Conservation (phyloP, 805 yeast species). For the Cyberlindnera saturnus region DNA sequence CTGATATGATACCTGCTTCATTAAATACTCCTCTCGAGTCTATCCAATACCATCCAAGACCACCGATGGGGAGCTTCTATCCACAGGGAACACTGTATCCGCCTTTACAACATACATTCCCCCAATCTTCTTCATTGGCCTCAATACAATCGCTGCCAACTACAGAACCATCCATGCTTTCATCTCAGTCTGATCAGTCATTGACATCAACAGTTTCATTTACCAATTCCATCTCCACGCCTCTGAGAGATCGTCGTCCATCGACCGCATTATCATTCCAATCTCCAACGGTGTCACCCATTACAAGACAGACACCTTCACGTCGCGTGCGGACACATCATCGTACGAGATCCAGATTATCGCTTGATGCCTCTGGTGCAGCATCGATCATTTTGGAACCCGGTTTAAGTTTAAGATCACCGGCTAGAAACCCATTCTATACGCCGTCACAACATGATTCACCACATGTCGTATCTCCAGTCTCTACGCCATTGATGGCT, state of each 20-base stretch:
- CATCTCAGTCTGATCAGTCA: too few relatives aligned
- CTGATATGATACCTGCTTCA: too few relatives aligned
- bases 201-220: not conserved
- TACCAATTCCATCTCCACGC: not conserved
- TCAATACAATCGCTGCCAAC: too few relatives aligned
- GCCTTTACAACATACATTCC: too few relatives aligned
- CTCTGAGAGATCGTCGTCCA: not conserved
- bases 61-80: too few relatives aligned
- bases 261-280: not conserved
- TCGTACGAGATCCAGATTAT: constrained; percentile 35
- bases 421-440: constrained; percentile 42
- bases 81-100: too few relatives aligned
- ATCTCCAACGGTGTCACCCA: constrained; percentile 1
- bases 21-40: too few relatives aligned
- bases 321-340: constrained; percentile 25
- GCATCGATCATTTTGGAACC: constrained; percentile 16
- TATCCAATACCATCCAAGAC: too few relatives aligned
- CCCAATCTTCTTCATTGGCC: too few relatives aligned
- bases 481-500: constrained; percentile 17
- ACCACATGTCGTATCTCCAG: constrained; percentile 21
- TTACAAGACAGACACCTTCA: constrained; percentile 9
- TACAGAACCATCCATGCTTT: too few relatives aligned
- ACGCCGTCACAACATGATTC: constrained; percentile 32
- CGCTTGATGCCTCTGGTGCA: constrained; percentile 30
- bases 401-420: constrained; percentile 26